These are phyloP conservation scores for Pleurotus giganteus DNA, from an alignment of 768 basidiomycete genomes.

Conservation along the genomic window DNA sequence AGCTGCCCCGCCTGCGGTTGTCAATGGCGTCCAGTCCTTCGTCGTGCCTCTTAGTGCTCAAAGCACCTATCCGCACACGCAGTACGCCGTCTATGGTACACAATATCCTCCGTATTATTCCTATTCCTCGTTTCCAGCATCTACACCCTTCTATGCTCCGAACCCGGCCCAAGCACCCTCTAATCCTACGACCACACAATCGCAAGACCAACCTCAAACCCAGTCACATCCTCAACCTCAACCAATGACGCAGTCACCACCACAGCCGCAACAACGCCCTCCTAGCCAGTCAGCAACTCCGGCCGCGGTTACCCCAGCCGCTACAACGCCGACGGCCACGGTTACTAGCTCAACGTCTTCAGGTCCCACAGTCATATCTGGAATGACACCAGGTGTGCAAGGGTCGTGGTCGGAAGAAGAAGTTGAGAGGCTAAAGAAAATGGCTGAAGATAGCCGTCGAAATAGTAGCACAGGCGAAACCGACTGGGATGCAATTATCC, in stretches of 20 bases:
- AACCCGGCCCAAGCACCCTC: background rate
- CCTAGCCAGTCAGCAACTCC: slow-evolving; percentile 22
- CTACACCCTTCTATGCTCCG: background rate
- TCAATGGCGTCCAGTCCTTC: slow-evolving; percentile 72
- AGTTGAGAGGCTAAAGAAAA: slow-evolving; percentile 59
- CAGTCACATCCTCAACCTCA: slow-evolving; percentile 18
- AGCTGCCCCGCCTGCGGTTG: slow-evolving; percentile 41
- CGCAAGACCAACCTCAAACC: slow-evolving; percentile 16
- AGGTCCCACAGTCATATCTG: slow-evolving; percentile 26
- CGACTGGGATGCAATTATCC: slow-evolving; percentile 78
- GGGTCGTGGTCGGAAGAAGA: slow-evolving; percentile 83
- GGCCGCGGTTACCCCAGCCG: slow-evolving; percentile 21
- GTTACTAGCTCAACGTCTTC: slow-evolving; percentile 23
- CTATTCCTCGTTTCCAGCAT: slow-evolving; percentile 10
- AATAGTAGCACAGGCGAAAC: slow-evolving; percentile 53
- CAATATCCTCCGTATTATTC: slow-evolving; percentile 14
- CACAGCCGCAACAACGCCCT: slow-evolving; percentile 17
- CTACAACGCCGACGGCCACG: slow-evolving; percentile 25
- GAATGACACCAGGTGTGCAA: slow-evolving; percentile 42
- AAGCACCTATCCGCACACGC: slow-evolving; percentile 41
- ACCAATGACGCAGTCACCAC: slow-evolving; percentile 19
- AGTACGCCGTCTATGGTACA: slow-evolving; percentile 38
- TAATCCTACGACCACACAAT: too few relatives aligned
- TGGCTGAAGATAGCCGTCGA: slow-evolving; percentile 67
- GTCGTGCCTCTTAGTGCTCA: slow-evolving; percentile 63